Evolutionary conservation across 2,329 filamentous ascomycete genomes (phyloP), one percentile per base, ranked within the genome.

Genomic region (Phialophora verrucosa): DNA sequence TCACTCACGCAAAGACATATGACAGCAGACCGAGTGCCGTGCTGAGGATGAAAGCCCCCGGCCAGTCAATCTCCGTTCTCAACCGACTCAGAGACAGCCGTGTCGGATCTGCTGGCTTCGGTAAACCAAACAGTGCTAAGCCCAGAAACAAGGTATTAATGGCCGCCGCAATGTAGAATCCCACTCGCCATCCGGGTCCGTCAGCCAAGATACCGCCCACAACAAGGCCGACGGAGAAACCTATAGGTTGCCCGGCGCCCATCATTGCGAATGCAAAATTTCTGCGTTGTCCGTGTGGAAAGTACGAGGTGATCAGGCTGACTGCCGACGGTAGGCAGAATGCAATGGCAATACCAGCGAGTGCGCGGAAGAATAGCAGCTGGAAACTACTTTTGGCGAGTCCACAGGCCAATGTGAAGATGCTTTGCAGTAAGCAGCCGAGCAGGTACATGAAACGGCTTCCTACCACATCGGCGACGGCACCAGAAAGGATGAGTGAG

Each of bases 181-280:
- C 84, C 64, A 76, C 80, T 51, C 83, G 74, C 85, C 84, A 87
- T 1, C 83, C 82, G 17, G 61, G 54, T 49, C 84, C 78, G 49
- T 83, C 78, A 0, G 79, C 76, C 38, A 87, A 79, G 0, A 84
- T 69, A 62, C 83, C 83, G 31, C 82, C 82, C 3, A 87, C 74
- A 0, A 82, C 78, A 2, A 87, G 76, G 0, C 85, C 84, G 0
- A 85, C 65, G 0, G 77, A 79, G 63, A 84, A 86, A 0, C 84
- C 85, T 11, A 86, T 69, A 0, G 84, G 83, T 63, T 85, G 83
- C 1, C 81, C 82, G 14, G 79, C 78, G 2, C 85, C 84, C 73
- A 86, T 76, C 5, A 77, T 79, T 0, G 83, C 80, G 68, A 87
- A 86, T 0, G 80, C 84, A 17, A 85, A 74, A 67, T 87, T 86